Evolutionary conservation across 176 grass and related monocot species (phyloP), one percentile per base, ranked within the genome.

Genomic region (Musa itinerans): DNA sequence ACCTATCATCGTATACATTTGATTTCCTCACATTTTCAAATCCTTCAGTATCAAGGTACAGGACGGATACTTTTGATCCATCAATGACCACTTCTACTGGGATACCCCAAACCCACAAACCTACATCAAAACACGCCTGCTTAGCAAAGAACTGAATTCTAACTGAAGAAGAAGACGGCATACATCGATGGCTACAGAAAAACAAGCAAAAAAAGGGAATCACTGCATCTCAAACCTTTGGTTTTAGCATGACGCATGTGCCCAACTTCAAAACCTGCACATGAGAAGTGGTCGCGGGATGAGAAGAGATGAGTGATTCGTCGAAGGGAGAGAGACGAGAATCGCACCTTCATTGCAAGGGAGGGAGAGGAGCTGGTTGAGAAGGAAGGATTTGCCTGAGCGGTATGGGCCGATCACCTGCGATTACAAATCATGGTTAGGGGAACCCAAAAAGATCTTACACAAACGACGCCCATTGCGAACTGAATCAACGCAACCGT

Each of bases 1-100:
- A 98, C 95, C 95, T 98, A 77, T 98, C 90, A 91, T 98, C 95
- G 86, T 98, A 98, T 19, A 98, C 88, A 91, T 93, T 98, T 76
- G 95, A 93, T 90, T 98, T 98, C 53, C 90, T 88, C 63, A 98
- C 50, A 76, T 90, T 91, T 82, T 98, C 90, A 68, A 97, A 98
- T 76, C 95, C 95, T 83, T 94, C 88, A 76, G 95, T 98, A 73
- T 98, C 95, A 16, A 98, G 69, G 56, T 89, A 93, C 65, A 98
- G 51, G 54, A 98, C 84, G 16, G 90, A 98, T 21, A 93, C 84
- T 72, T 91, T 91, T 82, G 74, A 76, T 27, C 86, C 90, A 87
- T 93, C 80, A 25, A 93, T 61, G 76, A 86, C 81, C 9, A 93
- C 16, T 68, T 97, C 88, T 3, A 91, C 52, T 15, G 90, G 90